Evolutionary conservation across 768 basidiomycete species (phyloP), one percentile per base, ranked within the genome.

Genomic region (Pulveroboletus sp.): DNA sequence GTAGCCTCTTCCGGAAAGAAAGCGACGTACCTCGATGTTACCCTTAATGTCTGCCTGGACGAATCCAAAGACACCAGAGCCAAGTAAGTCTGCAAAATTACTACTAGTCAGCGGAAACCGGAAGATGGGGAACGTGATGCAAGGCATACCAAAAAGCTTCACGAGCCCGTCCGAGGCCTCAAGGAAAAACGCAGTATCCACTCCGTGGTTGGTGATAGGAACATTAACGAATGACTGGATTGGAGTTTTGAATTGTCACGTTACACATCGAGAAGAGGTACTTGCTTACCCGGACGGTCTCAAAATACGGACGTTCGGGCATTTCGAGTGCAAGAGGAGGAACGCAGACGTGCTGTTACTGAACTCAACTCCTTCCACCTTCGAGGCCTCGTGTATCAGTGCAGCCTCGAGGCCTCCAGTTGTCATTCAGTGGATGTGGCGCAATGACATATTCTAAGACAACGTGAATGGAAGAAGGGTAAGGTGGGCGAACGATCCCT

Each of bases 81-180:
- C 85, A 29, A 88, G 68, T 19, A 88, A 72, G 68, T 87, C 86
- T 86, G 57, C 36, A 55, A 26, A 34, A 53, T 49, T 45, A 38
- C 45, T 45, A 47, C n/a, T n/a, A 57, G 41, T 39, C 20, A 62
- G 52, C 53, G 43, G 46, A 36, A 29, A 50, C 36, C 31, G 43
- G 23, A 34, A 43, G 46, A 49, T 36, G 45, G 45, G 43, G 53
- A 29, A 63, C 57, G 54, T 63, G 59, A 65, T 63, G 48, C 45
- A 47, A 35, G 51, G 43, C 78, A 50, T 54, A 85, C 86, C 84
- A 62, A 88, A 88, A 72, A 89, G 72, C 46, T 78, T 72, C 14
- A 86, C 74, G 23, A 98, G 76, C 16, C 90, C 93, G 68, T 95
- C 91, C 17, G 91, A 82, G 1, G 94, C 94, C 62, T 90, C 85